Evolutionary conservation across 2,329 filamentous ascomycete genomes (phyloP), one percentile per base, ranked within the genome.

Genomic region (Colletotrichum godetiae): DNA sequence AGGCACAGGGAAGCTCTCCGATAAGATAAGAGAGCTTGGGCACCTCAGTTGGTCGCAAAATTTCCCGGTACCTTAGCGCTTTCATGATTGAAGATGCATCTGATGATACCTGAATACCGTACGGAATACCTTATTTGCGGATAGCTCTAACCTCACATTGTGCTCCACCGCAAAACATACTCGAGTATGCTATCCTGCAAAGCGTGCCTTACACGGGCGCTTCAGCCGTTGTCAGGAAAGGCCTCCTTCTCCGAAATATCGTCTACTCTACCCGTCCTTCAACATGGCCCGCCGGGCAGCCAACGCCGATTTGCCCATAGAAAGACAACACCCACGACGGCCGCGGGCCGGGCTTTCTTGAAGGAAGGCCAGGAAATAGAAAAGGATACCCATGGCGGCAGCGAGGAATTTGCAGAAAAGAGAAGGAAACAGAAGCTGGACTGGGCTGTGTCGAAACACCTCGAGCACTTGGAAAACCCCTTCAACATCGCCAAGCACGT

Each of bases 401-500:
- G 66, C 15, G 35, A 49, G 13, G 12, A 22, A 5, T 22, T 57
- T 3, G 46, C 74, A 60, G 63, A 74, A 27, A 78, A 75, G 67
- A 79, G 76, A 70, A 79, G 75, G 72, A 71, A 69, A 61, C 74
- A 33, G 22, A 76, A 81, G 57, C 75, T 84, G 15, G 79, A 84
- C 68, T 81, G 82, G 65, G 81, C 80, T 19, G 84, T 86, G 59
- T 84, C 85, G 49, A 88, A 87, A 77, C 91, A 95, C 76, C 79
- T 95, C 66, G 80, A 87, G 59, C 90, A 89, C 81, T 81, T 94
- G 70, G 82, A 87, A 22, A 95, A 98, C 80, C 93, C 94, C 1
- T 86, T 92, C 75, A 91, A 92, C 77, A 88, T 98, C 72, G 92
- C 91, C 52, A 84, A 92, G 49, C 90, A 92, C 66, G 91, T 97